phyloP scores from a whole-genome alignment of 2,329 filamentous ascomycete species.

The Aspergillus fructus region DNA sequence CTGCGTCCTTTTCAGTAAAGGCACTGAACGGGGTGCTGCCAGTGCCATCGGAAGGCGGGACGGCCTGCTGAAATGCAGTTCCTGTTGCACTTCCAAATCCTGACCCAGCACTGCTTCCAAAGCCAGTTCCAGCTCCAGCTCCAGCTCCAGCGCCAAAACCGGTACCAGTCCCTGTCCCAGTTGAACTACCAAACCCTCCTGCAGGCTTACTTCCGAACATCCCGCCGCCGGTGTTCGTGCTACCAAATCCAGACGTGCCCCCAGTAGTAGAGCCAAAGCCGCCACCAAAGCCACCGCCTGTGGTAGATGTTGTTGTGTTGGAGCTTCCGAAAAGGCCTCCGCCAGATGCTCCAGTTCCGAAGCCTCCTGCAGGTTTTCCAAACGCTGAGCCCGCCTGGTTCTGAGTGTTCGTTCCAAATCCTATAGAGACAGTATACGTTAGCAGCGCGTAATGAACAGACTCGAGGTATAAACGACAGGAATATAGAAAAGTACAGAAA shows the following conservation, averaged over 20 bases:
- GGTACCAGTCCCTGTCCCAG: constrained; percentile 7
- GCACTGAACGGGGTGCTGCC: constrained; percentile 46
- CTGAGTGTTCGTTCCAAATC: constrained; percentile 37
- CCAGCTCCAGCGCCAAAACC: neutral
- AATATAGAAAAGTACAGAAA: constrained; percentile 6
- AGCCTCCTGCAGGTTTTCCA: constrained; percentile 30
- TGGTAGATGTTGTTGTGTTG: constrained; percentile 6
- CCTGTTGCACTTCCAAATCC: constrained; percentile 41
- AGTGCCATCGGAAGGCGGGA: constrained; percentile 46
- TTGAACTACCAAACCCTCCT: constrained; percentile 19
- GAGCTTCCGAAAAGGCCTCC: constrained; percentile 35
- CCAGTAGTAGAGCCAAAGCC: constrained; percentile 29
- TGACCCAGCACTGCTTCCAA: constrained; percentile 25
- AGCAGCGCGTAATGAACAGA: constrained; percentile 6
- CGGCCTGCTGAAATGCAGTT: constrained; percentile 41
- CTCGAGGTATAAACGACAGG: neutral
- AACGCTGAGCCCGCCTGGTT: constrained; percentile 36
- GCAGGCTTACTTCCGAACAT: constrained; percentile 24
- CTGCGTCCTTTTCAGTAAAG: constrained; percentile 46
- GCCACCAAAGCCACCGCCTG: constrained; percentile 20
- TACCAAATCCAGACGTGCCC: constrained; percentile 28
- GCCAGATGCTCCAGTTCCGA: constrained; percentile 32
- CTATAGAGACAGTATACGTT: constrained; percentile 26
- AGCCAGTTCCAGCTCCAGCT: constrained; percentile 18
- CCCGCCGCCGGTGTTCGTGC: constrained; percentile 31